phyloP scores from a whole-genome alignment of 306 rosid genomes.

The Oxytropis ochrocephala region DNA sequence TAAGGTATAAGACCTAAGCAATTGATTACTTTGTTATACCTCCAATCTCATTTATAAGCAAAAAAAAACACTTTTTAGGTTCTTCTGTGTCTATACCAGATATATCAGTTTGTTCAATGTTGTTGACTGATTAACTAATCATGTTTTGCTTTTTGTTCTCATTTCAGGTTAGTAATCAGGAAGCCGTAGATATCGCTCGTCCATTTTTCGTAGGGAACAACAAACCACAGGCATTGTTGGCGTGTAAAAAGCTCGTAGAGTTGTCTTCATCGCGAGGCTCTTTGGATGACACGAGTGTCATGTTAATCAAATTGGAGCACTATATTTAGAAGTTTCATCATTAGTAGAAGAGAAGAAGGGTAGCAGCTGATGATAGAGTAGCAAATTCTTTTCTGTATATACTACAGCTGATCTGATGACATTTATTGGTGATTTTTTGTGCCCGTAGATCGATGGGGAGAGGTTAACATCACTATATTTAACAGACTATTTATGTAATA shows the following conservation, averaged over 20 bases:
- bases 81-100: too few species aligned
- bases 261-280: constrained; percentile 76
- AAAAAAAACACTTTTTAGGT: too few species aligned
- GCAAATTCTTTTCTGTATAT: constrained; percentile 39
- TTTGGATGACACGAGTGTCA: constrained; percentile 73
- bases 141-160: neutral
- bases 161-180: constrained; percentile 79
- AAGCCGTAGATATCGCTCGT: constrained; percentile 79
- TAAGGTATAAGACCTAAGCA: constrained; percentile 44
- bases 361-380: constrained; percentile 17
- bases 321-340: constrained; percentile 29
- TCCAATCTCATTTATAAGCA: neutral
- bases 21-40: neutral
- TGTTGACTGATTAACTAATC: neutral
- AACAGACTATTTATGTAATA: neutral
- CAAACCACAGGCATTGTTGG: constrained; percentile 41
- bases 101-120: too few species aligned
- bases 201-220: constrained; percentile 44
- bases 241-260: constrained; percentile 83
- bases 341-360: constrained; percentile 7
- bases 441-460: constrained; percentile 11
- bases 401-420: constrained; percentile 5
- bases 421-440: constrained; percentile 14
- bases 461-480: constrained; percentile 10
- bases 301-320: constrained; percentile 54